Evolutionary conservation across 169 alveolate species (phyloP).

Genomic region (Babesia divergens): DNA sequence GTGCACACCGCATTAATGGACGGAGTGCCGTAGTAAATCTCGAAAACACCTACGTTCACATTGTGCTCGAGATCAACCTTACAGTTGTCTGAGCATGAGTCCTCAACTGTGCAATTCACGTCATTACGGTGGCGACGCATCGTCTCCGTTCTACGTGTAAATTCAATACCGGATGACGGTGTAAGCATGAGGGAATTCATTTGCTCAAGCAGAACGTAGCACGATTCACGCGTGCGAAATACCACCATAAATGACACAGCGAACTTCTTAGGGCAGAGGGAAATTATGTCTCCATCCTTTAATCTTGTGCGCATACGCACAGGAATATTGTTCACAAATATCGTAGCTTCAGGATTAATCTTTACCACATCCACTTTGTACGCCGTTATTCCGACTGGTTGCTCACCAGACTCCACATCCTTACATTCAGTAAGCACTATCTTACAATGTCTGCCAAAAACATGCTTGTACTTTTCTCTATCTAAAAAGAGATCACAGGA

Average conservation of each 20-base stretch:
- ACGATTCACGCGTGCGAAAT: constrained; percentile 22
- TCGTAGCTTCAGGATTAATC: constrained; percentile 5
- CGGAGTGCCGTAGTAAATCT: constrained; percentile 21
- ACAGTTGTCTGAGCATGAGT: not conserved
- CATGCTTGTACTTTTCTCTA: not conserved
- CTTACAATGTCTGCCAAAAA: constrained; percentile 31
- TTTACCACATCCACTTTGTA: constrained; percentile 22
- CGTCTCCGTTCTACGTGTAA: not conserved
- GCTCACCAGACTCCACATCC: not conserved
- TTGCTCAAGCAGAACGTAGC: constrained; percentile 16
- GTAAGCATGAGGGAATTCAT: constrained; percentile 20
- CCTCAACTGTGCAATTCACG: not conserved
- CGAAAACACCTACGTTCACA: constrained; percentile 13
- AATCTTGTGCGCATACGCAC: not conserved
- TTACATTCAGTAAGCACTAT: not conserved
- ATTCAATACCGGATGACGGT: not conserved
- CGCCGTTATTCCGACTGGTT: not conserved
- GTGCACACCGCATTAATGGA: not conserved
- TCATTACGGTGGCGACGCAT: not conserved
- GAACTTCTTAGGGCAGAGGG: constrained; percentile 15
- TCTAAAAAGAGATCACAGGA: constrained; percentile 38
- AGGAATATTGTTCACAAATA: constrained; percentile 18
- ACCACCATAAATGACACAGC: constrained; percentile 13
- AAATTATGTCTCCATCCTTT: constrained; percentile 23
- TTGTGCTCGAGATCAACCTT: constrained; percentile 6